Evolutionary conservation across 140 eudicot species (phyloP), one percentile per base, ranked within the genome.

Genomic region (Anethum foeniculum): DNA sequence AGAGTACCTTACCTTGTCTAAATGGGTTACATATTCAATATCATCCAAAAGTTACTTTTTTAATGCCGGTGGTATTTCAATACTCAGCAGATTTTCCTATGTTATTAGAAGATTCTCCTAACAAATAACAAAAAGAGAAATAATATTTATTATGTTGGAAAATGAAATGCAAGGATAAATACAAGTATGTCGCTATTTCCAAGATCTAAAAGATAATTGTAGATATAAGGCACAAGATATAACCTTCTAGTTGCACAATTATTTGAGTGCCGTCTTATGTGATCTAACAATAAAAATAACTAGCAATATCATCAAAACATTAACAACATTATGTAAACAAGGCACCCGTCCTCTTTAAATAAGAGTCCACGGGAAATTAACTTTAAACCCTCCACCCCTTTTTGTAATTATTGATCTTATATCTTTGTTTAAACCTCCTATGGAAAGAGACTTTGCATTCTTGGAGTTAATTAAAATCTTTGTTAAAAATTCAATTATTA

Each of bases 41-140:
- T 91, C 92, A 85, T 86, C 88, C 74, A 93, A 82, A 72, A 93
- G 87, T 72, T 93, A 94, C 80, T 85, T 89, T 86, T 77, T 93
- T 82, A 93, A 82, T 32, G 79, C 41, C 3, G 90, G 56, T 21
- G 97, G 97, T 58, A 93, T 88, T 71, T 85, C 89, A 80, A 93
- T 76, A 62, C 80, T 84, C 30, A 91, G 77, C 36, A 84, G 86
- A 51, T 82, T 86, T 75, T 84, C 96, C 75, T 56, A 23, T 39
- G 82, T 71, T 67, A 67, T 82, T 72, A 41, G 13, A 2, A 81
- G 81, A 77, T 88, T 88, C 79, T 82, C 82, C 78, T 65, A 11
- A 77, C 86, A 84, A 82, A 27, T 48, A 32, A 64, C 14, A 83
- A 68, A 69, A 44, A 46, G 36, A 39, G 69, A 25, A 76, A 38